A percentile compares a stretch with the other conserved stretches of the same genome.
Evolutionary conservation across 257 asterid genomes (phyloP).

Genomic region (Fraxinus anomala): DNA sequence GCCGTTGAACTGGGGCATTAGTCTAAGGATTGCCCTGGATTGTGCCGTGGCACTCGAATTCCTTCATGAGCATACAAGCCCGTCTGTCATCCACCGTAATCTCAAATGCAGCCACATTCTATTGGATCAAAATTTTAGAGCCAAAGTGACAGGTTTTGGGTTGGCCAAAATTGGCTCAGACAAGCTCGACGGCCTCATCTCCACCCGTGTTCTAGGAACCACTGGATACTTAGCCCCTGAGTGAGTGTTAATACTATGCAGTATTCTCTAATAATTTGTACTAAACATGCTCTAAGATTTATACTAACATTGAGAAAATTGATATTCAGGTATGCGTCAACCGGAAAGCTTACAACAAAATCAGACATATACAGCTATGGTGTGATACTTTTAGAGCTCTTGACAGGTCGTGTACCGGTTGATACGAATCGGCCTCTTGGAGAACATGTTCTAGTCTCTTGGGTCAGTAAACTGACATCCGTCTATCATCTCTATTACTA

Average conservation of each 20-base stretch:
- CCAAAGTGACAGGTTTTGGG: conserved; percentile 72
- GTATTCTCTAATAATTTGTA: too few relatives aligned
- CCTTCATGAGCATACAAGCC: conserved; percentile 66
- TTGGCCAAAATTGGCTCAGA: conserved; percentile 75
- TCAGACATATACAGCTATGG: conserved; percentile 85
- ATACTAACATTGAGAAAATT: too few relatives aligned
- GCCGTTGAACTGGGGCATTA: conserved; percentile 55
- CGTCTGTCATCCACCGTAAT: conserved; percentile 75
- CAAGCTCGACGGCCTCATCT: conserved; percentile 68
- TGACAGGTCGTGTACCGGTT: conserved; percentile 73
- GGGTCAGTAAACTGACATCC: conserved; percentile 44
- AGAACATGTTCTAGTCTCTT: conserved; percentile 72
- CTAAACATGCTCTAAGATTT: too few relatives aligned
- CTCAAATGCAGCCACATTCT: conserved; percentile 70
- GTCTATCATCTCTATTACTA: background rate
- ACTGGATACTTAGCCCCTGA: conserved; percentile 87
- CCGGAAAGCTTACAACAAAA: conserved; percentile 82
- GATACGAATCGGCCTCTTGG: conserved; percentile 66
- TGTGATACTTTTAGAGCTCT: conserved; percentile 70
- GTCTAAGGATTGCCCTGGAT: conserved; percentile 64
- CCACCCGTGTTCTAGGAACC: conserved; percentile 79
- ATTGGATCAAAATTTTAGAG: conserved; percentile 55
- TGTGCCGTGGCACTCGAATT: conserved; percentile 74
- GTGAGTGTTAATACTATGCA: conserved; percentile 38
- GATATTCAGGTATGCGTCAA: conserved; percentile 67